Percentiles rank a stretch among this genome's conserved stretches.
Conservation (phyloP, 31 red algal species). For the Asparagopsis taxiformis region DNA sequence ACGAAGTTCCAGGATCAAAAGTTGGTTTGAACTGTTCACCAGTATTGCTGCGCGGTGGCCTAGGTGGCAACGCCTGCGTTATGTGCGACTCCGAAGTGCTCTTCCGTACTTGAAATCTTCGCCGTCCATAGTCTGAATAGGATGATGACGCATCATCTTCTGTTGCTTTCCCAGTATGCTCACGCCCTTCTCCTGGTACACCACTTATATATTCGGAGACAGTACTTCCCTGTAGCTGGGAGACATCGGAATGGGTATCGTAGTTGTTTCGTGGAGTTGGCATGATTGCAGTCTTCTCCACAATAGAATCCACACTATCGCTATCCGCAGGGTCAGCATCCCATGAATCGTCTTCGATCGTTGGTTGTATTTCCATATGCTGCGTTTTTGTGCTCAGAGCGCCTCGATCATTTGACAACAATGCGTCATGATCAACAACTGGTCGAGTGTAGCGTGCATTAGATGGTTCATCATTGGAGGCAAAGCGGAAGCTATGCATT, state of each 20-base stretch:
- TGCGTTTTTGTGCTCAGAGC: not conserved
- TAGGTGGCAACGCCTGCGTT: not conserved
- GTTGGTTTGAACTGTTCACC: not conserved
- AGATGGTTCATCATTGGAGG: not conserved
- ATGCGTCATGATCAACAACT: not conserved
- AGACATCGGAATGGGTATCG: conserved; percentile 1
- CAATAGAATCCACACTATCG: conserved; percentile 16
- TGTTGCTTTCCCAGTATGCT: not conserved
- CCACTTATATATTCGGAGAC: not conserved
- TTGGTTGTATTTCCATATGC: not conserved
- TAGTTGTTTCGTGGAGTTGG: not conserved
- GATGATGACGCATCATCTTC: not conserved
- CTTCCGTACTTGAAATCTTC: not conserved
- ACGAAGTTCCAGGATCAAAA: not conserved
- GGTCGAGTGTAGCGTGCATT: not conserved
- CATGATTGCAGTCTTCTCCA: not conserved
- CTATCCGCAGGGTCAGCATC: conserved; percentile 4
- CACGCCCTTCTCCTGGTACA: not conserved
- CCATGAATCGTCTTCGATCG: not conserved
- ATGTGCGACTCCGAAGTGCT: not conserved
- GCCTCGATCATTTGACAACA: not conserved
- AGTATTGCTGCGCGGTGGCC: not conserved
- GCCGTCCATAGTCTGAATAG: not conserved
- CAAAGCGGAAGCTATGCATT: not conserved
- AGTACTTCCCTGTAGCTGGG: conserved; percentile 21